Evolutionary conservation across 2,329 filamentous ascomycete genomes (phyloP).

Genomic region (Pyricularia sp.): DNA sequence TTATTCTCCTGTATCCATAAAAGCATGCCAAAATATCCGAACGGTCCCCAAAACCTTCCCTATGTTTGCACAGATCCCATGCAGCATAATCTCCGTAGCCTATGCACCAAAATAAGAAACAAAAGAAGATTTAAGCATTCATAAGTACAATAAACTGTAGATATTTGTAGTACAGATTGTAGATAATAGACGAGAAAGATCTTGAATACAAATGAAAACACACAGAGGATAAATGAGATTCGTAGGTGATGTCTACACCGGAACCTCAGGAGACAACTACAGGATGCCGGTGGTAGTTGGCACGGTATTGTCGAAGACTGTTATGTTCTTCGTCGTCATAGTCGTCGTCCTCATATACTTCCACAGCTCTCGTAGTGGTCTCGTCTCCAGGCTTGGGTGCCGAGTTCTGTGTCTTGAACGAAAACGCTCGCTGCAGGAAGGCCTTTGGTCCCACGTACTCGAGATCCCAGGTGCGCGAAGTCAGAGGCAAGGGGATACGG

Average conservation of each 20-base stretch:
- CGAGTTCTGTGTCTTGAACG: conserved; percentile 14
- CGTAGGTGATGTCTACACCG: neutral
- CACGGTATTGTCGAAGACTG: conserved; percentile 8
- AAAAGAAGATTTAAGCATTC: neutral
- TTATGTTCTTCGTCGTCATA: neutral
- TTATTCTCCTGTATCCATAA: neutral
- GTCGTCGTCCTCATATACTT: neutral
- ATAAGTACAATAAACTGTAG: neutral
- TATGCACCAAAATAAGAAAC: neutral
- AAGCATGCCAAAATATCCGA: neutral
- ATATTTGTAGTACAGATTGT: neutral
- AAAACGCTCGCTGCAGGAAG: conserved; percentile 21
- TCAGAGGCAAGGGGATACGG: conserved; percentile 22
- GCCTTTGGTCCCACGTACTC: conserved; percentile 22
- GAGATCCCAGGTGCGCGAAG: conserved; percentile 18
- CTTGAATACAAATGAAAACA: neutral
- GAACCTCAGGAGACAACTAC: neutral
- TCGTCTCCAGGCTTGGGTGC: neutral
- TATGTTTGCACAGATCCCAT: neutral
- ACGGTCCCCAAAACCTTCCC: neutral
- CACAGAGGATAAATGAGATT: neutral
- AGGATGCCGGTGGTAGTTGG: neutral
- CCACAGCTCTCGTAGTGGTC: neutral
- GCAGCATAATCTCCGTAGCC: neutral
- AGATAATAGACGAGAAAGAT: conserved; percentile 1